A percentile compares a stretch with the other conserved stretches of the same genome.
Conservation (phyloP, 768 basidiomycete species). For the Xanthoconium stramineum region DNA sequence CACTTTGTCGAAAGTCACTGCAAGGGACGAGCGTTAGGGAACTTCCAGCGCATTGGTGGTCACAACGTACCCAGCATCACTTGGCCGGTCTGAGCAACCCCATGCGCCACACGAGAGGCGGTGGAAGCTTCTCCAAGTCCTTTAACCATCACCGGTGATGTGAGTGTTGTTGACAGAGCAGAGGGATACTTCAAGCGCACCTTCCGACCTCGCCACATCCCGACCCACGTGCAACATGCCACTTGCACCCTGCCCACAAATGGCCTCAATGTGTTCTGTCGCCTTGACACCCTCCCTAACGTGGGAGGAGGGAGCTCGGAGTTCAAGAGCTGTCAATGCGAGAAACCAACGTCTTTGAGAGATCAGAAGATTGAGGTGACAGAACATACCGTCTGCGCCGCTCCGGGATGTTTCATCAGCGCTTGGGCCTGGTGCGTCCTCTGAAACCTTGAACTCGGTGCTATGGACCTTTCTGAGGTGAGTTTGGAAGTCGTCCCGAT, state of each 20-base stretch:
- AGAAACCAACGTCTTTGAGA: not conserved
- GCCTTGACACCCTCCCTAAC: no score
- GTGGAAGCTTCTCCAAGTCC: not conserved
- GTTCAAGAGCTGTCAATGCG: not conserved
- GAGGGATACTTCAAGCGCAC: not conserved
- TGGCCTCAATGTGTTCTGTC: not conserved
- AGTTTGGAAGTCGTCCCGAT: not conserved
- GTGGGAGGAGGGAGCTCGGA: no score
- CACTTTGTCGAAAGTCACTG: not conserved
- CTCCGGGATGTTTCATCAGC: not conserved
- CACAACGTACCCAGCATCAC: not conserved
- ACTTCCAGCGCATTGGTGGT: not conserved
- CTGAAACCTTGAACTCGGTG: not conserved
- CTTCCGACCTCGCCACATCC: not conserved
- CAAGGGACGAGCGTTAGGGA: not conserved
- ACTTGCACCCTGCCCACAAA: not conserved
- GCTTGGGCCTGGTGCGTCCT: not conserved
- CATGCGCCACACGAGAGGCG: not conserved
- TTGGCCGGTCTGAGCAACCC: not conserved
- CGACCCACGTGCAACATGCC: not conserved
- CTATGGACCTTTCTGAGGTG: not conserved
- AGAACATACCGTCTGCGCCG: not conserved
- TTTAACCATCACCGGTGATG: not conserved
- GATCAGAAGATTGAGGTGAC: not conserved
- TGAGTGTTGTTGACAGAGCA: not conserved